phyloP scores from a whole-genome alignment of 148 eudicot genomes.

The Silene uniflora region DNA sequence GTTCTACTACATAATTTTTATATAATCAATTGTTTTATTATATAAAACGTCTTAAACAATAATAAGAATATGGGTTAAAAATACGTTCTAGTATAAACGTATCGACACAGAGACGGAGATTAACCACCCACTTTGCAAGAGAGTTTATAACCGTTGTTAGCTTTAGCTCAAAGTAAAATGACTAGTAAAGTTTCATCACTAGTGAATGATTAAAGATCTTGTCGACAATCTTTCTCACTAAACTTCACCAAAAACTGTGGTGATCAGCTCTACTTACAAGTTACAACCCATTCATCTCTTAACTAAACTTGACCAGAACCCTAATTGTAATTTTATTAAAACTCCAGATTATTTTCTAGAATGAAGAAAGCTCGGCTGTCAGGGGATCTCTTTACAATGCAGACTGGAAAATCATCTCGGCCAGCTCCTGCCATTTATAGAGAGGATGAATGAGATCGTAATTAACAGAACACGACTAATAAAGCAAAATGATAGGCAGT shows the following conservation, averaged over 20 bases:
- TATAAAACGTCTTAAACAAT: no score
- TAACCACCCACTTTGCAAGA: no score
- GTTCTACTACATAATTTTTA: no score
- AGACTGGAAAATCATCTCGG: constrained; percentile 91
- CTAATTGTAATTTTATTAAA: neutral
- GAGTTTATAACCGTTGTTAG: no score
- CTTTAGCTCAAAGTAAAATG: no score
- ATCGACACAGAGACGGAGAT: no score
- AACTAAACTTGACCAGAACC: constrained; percentile 3
- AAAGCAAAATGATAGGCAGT: neutral
- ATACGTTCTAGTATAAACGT: no score
- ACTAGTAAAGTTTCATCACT: neutral
- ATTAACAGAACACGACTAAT: neutral
- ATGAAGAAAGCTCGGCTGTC: neutral
- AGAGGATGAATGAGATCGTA: neutral
- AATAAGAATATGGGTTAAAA: no score
- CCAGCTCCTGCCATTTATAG: constrained; percentile 63
- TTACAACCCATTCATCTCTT: neutral
- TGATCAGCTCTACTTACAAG: neutral
- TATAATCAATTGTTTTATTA: no score
- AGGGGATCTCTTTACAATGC: constrained; percentile 32
- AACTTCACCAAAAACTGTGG: neutral
- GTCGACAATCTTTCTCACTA: neutral
- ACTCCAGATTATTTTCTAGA: neutral
- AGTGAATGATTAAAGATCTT: neutral